A percentile compares a stretch with the other conserved stretches of the same genome.
These are phyloP conservation scores for Biscogniauxia mediterranea DNA, from an alignment of 2,329 filamentous ascomycete species.

Conservation along the genomic window DNA sequence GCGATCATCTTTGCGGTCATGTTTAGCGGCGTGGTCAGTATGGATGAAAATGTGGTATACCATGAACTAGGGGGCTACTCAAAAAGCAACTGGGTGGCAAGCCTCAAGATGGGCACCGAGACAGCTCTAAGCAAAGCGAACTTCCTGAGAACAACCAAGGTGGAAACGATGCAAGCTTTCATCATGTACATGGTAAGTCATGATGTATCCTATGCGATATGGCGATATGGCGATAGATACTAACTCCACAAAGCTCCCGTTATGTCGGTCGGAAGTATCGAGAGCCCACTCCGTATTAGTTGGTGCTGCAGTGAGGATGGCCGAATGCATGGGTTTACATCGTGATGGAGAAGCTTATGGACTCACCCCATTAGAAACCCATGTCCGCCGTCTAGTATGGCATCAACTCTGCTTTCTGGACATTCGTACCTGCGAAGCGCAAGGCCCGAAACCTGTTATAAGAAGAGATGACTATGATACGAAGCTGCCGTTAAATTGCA, in stretches of 20 bases:
- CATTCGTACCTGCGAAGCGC: conserved; percentile 70
- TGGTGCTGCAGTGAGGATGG: conserved; percentile 69
- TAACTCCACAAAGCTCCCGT: conserved; percentile 54
- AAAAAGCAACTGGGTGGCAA: conserved; percentile 58
- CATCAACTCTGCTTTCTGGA: conserved; percentile 77
- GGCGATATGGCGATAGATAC: conserved; percentile 2
- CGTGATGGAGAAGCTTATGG: conserved; percentile 67
- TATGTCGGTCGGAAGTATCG: conserved; percentile 71
- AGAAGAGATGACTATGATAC: conserved; percentile 75
- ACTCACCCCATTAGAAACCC: conserved; percentile 65
- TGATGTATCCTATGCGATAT: neutral
- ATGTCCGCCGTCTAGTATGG: conserved; percentile 71
- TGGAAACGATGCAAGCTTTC: conserved; percentile 75
- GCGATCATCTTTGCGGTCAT: conserved; percentile 68
- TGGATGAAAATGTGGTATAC: conserved; percentile 53
- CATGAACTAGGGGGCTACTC: conserved; percentile 52
- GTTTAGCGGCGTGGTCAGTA: conserved; percentile 67
- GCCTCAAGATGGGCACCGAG: conserved; percentile 65
- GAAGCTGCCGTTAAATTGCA: conserved; percentile 66
- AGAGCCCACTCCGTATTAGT: conserved; percentile 71
- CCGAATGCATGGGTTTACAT: conserved; percentile 75
- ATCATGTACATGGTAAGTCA: conserved; percentile 69
- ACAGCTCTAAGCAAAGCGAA: conserved; percentile 66
- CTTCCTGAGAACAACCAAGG: conserved; percentile 65
- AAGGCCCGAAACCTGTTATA: conserved; percentile 69